phyloP scores from a whole-genome alignment of 805 yeast species.

The Candida ovalis region DNA sequence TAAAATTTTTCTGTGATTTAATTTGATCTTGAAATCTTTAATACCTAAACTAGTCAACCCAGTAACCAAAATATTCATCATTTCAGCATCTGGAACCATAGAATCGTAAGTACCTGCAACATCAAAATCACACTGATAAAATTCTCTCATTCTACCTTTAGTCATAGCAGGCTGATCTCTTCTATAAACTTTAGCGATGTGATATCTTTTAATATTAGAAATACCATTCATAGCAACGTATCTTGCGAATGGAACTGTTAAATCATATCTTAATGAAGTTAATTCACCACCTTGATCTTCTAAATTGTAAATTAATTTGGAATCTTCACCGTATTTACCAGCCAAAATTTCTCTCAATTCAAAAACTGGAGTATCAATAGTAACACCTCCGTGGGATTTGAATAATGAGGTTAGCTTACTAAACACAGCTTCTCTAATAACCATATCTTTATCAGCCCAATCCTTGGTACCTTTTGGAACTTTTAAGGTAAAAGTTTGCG shows the following conservation, averaged over 20 bases:
- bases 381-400: conserved; percentile 96
- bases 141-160: conserved; percentile 99
- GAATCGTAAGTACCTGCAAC: conserved; percentile 89
- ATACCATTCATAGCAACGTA: conserved; percentile 94
- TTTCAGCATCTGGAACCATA: conserved; percentile 97
- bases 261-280: conserved; percentile 90
- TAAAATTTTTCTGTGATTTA: conserved; percentile 92
- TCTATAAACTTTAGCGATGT: conserved; percentile 96
- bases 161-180: conserved; percentile 99
- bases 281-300: conserved; percentile 99
- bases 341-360: conserved; percentile 93
- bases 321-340: conserved; percentile 98
- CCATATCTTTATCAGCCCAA: conserved; percentile 98
- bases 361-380: conserved; percentile 97
- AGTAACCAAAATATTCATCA: conserved; percentile 74
- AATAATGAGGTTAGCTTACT: conserved; percentile 66
- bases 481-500: conserved; percentile 68
- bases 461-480: conserved; percentile 98
- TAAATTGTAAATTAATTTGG: conserved; percentile 90
- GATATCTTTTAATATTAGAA: conserved; percentile 86
- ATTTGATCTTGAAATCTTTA: conserved; percentile 81
- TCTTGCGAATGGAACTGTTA: conserved; percentile 98
- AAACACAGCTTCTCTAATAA: conserved; percentile 85
- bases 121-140: conserved; percentile 98
- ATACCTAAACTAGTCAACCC: conserved; percentile 84